phyloP scores from a whole-genome alignment of 768 basidiomycete genomes.

The Leccinum broughii region DNA sequence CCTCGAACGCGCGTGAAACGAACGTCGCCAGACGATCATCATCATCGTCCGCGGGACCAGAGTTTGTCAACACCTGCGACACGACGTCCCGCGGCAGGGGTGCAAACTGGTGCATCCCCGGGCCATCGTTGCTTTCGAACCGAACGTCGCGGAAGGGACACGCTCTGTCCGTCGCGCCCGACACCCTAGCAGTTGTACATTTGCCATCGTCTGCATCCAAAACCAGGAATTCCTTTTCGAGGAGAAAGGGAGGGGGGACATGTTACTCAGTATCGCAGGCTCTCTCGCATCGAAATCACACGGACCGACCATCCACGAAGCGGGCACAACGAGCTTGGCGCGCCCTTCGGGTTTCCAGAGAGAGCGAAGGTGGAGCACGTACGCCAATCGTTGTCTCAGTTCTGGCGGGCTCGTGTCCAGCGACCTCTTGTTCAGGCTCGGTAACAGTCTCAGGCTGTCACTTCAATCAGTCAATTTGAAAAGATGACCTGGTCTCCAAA shows the following conservation, averaged over 20 bases:
- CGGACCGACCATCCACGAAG: constrained; percentile 28
- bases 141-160: constrained; percentile 23
- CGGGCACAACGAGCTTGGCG: constrained; percentile 22
- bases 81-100: constrained; percentile 14
- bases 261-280: neutral
- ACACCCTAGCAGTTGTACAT: neutral
- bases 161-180: neutral
- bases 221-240: constrained; percentile 14
- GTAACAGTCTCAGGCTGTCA: constrained; percentile 7
- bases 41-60: neutral
- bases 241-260: neutral
- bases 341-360: constrained; percentile 20
- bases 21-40: constrained; percentile 1
- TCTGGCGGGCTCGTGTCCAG: constrained; percentile 18
- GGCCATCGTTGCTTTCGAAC: constrained; percentile 9
- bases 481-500: neutral
- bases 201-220: constrained; percentile 2
- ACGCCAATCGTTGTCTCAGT: constrained; percentile 20
- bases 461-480: constrained; percentile 3
- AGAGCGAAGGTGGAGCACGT: constrained; percentile 25
- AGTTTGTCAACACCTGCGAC: constrained; percentile 10
- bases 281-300: neutral
- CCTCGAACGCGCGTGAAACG: constrained; percentile 19
- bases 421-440: constrained; percentile 4
- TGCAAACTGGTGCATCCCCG: neutral